phyloP scores from a whole-genome alignment of 2,329 filamentous ascomycete species.

The Septoria petroselini region DNA sequence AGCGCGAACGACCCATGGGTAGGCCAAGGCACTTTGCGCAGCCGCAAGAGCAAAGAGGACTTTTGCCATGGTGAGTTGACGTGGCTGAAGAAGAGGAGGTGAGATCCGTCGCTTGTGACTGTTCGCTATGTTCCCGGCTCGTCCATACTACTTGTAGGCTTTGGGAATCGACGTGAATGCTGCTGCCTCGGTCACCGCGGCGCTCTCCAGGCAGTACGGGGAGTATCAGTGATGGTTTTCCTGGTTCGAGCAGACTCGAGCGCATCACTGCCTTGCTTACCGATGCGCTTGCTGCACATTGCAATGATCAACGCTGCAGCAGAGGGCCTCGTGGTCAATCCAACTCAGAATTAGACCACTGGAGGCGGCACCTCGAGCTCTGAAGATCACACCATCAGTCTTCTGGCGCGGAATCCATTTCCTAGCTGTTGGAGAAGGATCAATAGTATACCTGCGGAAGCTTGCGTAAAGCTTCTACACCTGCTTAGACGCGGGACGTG shows the following conservation, averaged over 20 bases:
- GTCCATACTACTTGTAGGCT: background rate
- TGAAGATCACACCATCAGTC: background rate
- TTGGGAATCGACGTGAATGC: background rate
- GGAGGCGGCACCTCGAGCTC: background rate
- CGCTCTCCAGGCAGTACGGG: background rate
- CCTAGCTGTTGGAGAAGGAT: background rate
- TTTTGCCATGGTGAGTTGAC: slow-evolving; percentile 16
- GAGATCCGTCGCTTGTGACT: no score
- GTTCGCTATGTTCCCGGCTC: no score
- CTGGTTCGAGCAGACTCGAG: background rate
- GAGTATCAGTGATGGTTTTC: background rate
- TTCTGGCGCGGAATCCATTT: background rate
- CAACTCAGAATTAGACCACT: background rate
- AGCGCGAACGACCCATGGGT: slow-evolving; percentile 40
- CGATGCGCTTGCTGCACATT: slow-evolving; percentile 4
- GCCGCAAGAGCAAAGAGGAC: slow-evolving; percentile 15
- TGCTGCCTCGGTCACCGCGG: slow-evolving; percentile 8
- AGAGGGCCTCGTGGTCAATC: background rate
- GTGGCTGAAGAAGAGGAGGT: no score
- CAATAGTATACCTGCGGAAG: background rate
- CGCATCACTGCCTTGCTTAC: background rate
- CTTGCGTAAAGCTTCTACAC: slow-evolving; percentile 6
- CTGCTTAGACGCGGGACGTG: slow-evolving; percentile 5
- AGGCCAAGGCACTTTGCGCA: slow-evolving; percentile 31
- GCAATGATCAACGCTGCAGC: slow-evolving; percentile 10